Base-by-base conservation (phyloP, 495 filamentous ascomycete species). In the Collariella sp. region DNA sequence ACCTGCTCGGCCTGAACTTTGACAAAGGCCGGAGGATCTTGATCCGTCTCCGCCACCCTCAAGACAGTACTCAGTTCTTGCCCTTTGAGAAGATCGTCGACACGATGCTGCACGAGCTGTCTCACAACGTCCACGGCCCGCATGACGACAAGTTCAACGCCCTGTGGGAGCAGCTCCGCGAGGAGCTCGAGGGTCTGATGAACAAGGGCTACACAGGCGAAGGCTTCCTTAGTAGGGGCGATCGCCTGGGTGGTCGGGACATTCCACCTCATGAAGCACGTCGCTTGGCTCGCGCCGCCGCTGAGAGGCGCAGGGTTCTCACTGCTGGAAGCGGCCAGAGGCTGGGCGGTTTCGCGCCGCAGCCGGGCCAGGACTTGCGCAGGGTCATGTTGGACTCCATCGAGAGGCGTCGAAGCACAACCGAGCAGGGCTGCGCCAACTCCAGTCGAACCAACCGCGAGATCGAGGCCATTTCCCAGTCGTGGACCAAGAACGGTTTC, bases 21-120 rank as follows among this genome's bases (percentile, higher is more conserved):
- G 85, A 89, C 58, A 60, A 62, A 7, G 89, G 89, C 16, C 75
- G 86, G 61, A 84, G 83, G 66, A 93, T 97, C 42, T 87, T 86
- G 55, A 72, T 98, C 20, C 83, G 91, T 51, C 73, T 98, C 20
- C 85, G 93, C 33, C 85, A 94, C 70, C 72, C 85, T 19, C 74
- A 75, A 55, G 87, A 96, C 70, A 74, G 82, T 38, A 79, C 70
- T 46, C 83, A 87, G 65, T 98, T 98, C 61, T 68, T 95, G 9
- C 84, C 88, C 9, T 60, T 90, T 23, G 89, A 95, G 49, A 71
- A 87, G 56, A 79, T 95, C 2, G 75, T 86, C 13, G 89, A 94
- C 67, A 97, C 91, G 1, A 91, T 97, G 87, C 80, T 98, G 29
- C 93, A 98, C 65, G 93, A 97, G 79, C 80, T 98, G 1, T 84